These are phyloP conservation scores for Astrocystis sublimbata DNA, from an alignment of 495 filamentous ascomycete species.

Conservation along the genomic window DNA sequence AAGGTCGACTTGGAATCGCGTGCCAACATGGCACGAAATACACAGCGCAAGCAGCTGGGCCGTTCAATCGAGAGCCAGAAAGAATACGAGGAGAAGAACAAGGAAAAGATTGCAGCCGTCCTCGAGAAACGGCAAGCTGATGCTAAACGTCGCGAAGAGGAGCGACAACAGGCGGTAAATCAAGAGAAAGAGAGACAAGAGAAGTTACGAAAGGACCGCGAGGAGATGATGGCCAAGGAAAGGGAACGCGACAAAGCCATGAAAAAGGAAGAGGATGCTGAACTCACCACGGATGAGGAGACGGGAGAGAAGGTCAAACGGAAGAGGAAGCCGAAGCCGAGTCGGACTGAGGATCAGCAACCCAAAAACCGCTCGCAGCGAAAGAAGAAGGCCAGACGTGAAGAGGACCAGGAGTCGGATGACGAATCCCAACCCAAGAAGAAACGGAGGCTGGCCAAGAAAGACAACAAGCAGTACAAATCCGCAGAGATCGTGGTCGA, in stretches of 20 bases:
- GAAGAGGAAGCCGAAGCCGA: constrained; percentile 59
- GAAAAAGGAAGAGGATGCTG: constrained; percentile 76
- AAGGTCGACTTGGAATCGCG: constrained; percentile 87
- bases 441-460: constrained; percentile 61
- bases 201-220: constrained; percentile 79
- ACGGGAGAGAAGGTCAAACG: constrained; percentile 75
- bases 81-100: constrained; percentile 93
- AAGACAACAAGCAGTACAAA: constrained; percentile 67
- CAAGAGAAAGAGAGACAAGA: constrained; percentile 67
- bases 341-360: constrained; percentile 48
- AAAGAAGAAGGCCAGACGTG: constrained; percentile 68
- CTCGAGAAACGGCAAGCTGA: constrained; percentile 76
- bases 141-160: constrained; percentile 69
- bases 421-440: constrained; percentile 55
- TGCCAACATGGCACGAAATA: constrained; percentile 94
- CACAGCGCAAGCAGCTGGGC: constrained; percentile 86
- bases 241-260: constrained; percentile 63
- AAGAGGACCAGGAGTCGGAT: constrained; percentile 51
- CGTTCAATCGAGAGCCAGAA: constrained; percentile 78
- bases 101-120: constrained; percentile 75
- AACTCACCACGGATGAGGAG: constrained; percentile 72
- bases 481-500: constrained; percentile 78
- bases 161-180: constrained; percentile 63
- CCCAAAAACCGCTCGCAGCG: constrained; percentile 52
- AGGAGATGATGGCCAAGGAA: constrained; percentile 73